These are phyloP conservation scores for Roridomyces roridus DNA, from an alignment of 768 basidiomycete genomes.

Conservation along the genomic window DNA sequence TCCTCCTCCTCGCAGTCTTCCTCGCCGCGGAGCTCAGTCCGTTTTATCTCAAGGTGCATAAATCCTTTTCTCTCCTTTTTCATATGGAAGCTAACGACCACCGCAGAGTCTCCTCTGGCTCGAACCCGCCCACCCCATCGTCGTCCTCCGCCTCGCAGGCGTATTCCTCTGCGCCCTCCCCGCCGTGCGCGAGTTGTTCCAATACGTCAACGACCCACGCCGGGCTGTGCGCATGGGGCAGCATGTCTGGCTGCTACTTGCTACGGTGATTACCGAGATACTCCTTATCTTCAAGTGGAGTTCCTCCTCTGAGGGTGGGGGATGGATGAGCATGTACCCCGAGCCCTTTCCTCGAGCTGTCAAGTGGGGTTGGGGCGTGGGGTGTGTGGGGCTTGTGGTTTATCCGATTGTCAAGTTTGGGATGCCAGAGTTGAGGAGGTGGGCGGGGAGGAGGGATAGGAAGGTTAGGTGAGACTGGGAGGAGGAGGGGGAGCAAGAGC, in stretches of 20 bases:
- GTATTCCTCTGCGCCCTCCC: slow-evolving; percentile 89
- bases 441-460: slow-evolving; percentile 51
- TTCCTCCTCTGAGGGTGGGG: slow-evolving; percentile 26
- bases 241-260: slow-evolving; percentile 85
- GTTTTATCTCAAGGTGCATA: slow-evolving; percentile 81
- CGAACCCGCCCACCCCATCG: slow-evolving; percentile 88
- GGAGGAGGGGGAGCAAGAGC: slow-evolving; percentile 28
- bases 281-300: slow-evolving; percentile 87
- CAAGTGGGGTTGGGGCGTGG: slow-evolving; percentile 71
- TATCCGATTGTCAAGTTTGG: slow-evolving; percentile 76
- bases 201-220: slow-evolving; percentile 85
- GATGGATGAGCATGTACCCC: slow-evolving; percentile 57
- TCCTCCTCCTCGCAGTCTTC: slow-evolving; percentile 77
- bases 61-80: not conserved
- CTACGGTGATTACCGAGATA: slow-evolving; percentile 84
- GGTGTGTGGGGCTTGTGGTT: slow-evolving; percentile 60
- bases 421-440: slow-evolving; percentile 61
- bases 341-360: slow-evolving; percentile 68
- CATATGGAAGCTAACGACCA: not conserved
- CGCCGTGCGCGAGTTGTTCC: slow-evolving; percentile 82
- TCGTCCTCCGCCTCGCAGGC: slow-evolving; percentile 73
- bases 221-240: slow-evolving; percentile 89
- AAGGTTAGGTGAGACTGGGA: slow-evolving; percentile 37
- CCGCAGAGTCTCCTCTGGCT: slow-evolving; percentile 76
- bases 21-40: slow-evolving; percentile 87